Evolutionary conservation across 371 early-diverging fungal species (phyloP), one percentile per base, ranked within the genome.

Genomic region (Rhizomucor miehei): DNA sequence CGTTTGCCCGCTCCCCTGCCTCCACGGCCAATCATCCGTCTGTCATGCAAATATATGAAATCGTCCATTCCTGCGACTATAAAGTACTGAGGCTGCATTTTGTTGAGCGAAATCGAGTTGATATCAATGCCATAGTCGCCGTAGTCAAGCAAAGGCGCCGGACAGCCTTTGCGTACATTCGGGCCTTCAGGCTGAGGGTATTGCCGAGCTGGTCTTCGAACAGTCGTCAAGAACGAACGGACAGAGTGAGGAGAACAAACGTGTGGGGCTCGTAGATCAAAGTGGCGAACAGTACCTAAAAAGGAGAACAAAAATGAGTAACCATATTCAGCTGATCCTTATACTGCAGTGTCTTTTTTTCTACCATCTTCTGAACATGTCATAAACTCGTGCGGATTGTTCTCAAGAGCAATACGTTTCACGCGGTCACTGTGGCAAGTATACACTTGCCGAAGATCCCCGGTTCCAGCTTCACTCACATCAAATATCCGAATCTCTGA

Each of bases 341-440:
- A 6, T 35, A 17, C 6, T 37, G 50, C 14, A 9, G n/a, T n/a
- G n/a, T n/a, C n/a, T n/a, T n/a, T n/a, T 29, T 29, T 29, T 40
- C 49, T 68, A 73, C 86, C 85, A 60, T 89, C 89, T 67, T 85
- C 82, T 2, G 84, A 76, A 48, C 89, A 89, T 9, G 82, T 67
- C 17, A 85, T 51, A 57, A 87, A 82, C 38, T 80, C 77, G 44
- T 62, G 52, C 2, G 83, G 80, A 39, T 73, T 73, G 11, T 73
- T 60, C 23, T 75, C 74, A 2, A 67, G 36, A 3, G 72, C 80
- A 16, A 83, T 71, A 1, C 74, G 72, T 57, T 85, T 87, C 0
- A 80, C 79, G 14, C 74, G 66, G 9, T 78, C 79, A n/a, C 60
- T 65, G 39, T 85, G 84, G 49, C 85, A 84, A 2, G 63, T 65